phyloP scores from a whole-genome alignment of 1,284 basidiomycete species.

The Papiliotrema fonsecae region DNA sequence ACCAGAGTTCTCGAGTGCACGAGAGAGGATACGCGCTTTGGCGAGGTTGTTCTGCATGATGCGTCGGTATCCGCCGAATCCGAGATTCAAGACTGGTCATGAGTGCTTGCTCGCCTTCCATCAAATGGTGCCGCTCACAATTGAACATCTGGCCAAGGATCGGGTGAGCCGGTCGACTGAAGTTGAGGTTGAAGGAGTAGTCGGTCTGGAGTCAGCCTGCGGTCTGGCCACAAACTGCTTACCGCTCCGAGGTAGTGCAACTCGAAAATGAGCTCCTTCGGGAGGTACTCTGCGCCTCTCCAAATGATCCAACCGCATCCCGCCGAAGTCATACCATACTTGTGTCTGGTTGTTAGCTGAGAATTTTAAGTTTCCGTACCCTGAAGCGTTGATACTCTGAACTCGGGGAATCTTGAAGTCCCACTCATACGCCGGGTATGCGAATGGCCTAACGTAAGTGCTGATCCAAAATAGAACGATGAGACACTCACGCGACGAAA shows the following conservation, averaged over 20 bases:
- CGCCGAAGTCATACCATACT: slow-evolving; percentile 73
- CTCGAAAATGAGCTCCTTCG: slow-evolving; percentile 89
- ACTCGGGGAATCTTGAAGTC: slow-evolving; percentile 83
- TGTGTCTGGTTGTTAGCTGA: too few species aligned
- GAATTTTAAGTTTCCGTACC: too few species aligned
- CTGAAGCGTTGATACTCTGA: too few species aligned
- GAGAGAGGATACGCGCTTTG: slow-evolving; percentile 78
- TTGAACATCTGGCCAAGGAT: slow-evolving; percentile 93
- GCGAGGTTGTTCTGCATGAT: slow-evolving; percentile 67
- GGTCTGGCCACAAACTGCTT: slow-evolving; percentile 1
- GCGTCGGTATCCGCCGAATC: slow-evolving; percentile 67
- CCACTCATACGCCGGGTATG: slow-evolving; percentile 70
- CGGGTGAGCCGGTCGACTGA: slow-evolving; percentile 72
- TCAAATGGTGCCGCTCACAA: slow-evolving; percentile 33
- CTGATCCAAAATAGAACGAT: too few species aligned
- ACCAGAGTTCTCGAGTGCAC: slow-evolving; percentile 75
- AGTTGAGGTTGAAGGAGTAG: slow-evolving; percentile 86
- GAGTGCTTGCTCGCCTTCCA: too few species aligned
- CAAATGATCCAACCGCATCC: slow-evolving; percentile 87
- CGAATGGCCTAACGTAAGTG: slow-evolving; percentile 22
- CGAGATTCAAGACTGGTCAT: slow-evolving; percentile 62
- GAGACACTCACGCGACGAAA: slow-evolving; percentile 63
- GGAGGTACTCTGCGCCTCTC: slow-evolving; percentile 68
- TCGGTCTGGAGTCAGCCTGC: slow-evolving; percentile 48
- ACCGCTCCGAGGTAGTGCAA: slow-evolving; percentile 62